Conservation (phyloP, 345 rosid species). For the Barbarea vulgaris region DNA sequence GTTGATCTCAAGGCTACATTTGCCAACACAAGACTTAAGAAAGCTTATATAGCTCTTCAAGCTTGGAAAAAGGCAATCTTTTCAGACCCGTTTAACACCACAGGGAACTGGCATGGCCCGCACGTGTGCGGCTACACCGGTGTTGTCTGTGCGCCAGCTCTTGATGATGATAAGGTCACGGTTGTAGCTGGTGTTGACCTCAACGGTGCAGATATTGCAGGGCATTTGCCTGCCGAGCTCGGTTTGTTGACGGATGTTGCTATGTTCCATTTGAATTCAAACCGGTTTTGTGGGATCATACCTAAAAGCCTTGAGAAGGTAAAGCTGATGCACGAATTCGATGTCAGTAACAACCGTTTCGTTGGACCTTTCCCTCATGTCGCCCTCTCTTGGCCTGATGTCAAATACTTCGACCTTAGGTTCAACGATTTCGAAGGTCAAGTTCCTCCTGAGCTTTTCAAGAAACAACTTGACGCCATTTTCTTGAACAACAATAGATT, state of each 20-base stretch:
- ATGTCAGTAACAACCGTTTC: conserved; percentile 81
- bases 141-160: conserved; percentile 71
- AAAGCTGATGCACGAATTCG: conserved; percentile 70
- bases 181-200: conserved; percentile 82
- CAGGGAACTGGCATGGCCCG: conserved; percentile 73
- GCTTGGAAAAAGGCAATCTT: conserved; percentile 75
- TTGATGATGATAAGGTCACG: conserved; percentile 49
- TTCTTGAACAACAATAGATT: conserved; percentile 84
- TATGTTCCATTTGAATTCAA: conserved; percentile 72
- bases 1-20: conserved; percentile 48
- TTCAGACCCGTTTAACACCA: conserved; percentile 77
- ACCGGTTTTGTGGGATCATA: conserved; percentile 83
- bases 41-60: conserved; percentile 75
- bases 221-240: conserved; percentile 71
- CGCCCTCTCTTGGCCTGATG: conserved; percentile 53
- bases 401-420: conserved; percentile 66
- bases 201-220: conserved; percentile 84
- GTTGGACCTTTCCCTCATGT: conserved; percentile 72
- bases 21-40: conserved; percentile 58
- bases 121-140: conserved; percentile 74
- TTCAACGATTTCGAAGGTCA: conserved; percentile 80
- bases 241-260: conserved; percentile 70
- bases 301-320: conserved; percentile 62
- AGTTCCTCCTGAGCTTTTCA: conserved; percentile 60
- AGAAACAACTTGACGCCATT: conserved; percentile 59